Evolutionary conservation across 2,329 filamentous ascomycete species (phyloP).

Genomic region (Penicillium aurantiogriseum): DNA sequence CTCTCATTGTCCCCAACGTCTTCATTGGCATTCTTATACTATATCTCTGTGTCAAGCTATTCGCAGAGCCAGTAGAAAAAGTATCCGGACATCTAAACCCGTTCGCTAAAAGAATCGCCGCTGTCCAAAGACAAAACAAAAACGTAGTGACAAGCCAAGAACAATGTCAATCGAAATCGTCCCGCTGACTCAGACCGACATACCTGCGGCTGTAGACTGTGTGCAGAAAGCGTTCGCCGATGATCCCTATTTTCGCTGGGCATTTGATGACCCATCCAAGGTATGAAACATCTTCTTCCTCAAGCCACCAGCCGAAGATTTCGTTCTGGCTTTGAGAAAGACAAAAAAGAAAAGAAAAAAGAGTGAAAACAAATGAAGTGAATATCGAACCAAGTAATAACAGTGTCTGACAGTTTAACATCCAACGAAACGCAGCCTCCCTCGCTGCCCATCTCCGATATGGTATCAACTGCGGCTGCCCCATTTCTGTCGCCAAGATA

Average conservation of each 20-base stretch:
- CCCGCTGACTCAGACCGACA: slow-evolving; percentile 58
- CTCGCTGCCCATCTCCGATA: slow-evolving; percentile 65
- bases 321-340: background rate
- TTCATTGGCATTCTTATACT: slow-evolving; percentile 34
- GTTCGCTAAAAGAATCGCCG: slow-evolving; percentile 14
- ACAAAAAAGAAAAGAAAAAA: background rate
- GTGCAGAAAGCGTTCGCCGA: slow-evolving; percentile 66
- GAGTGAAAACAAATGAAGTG: slow-evolving; percentile 4
- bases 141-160: slow-evolving; percentile 19
- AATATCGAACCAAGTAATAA: slow-evolving; percentile 11
- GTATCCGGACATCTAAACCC: slow-evolving; percentile 17
- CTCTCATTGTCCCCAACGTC: slow-evolving; percentile 32
- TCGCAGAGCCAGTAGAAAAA: slow-evolving; percentile 33
- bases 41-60: slow-evolving; percentile 35
- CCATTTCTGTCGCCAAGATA: slow-evolving; percentile 68
- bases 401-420: slow-evolving; percentile 52
- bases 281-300: slow-evolving; percentile 38
- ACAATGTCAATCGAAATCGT: slow-evolving; percentile 56
- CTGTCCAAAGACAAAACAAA: slow-evolving; percentile 13
- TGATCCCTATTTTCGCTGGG: slow-evolving; percentile 67
- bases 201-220: slow-evolving; percentile 62
- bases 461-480: slow-evolving; percentile 63
- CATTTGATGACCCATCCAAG: slow-evolving; percentile 58
- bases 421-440: slow-evolving; percentile 60
- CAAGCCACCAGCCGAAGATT: no score